phyloP scores from a whole-genome alignment of 2,329 filamentous ascomycete species.

The Penicillium freii region DNA sequence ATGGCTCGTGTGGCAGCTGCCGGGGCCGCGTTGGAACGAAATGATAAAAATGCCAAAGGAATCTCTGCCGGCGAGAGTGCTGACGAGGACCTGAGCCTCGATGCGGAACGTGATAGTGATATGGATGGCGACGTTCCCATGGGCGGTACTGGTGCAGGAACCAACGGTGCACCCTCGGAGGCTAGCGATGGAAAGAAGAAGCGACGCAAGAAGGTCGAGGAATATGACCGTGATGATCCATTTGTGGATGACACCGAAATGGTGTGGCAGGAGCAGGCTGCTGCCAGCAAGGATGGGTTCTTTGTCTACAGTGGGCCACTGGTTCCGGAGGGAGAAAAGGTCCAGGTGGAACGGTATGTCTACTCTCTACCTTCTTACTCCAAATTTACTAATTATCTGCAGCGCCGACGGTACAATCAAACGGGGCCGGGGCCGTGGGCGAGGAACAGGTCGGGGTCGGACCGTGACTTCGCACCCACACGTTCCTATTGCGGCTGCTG shows the following conservation, averaged over 20 bases:
- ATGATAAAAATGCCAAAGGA: slow-evolving; percentile 65
- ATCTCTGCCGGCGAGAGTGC: slow-evolving; percentile 71
- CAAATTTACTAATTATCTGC: slow-evolving; percentile 30
- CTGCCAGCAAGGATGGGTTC: slow-evolving; percentile 92
- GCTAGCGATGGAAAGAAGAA: slow-evolving; percentile 71
- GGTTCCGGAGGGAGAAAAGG: slow-evolving; percentile 80
- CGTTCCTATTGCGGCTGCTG: slow-evolving; percentile 72
- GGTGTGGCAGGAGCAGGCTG: slow-evolving; percentile 92
- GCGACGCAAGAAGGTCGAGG: slow-evolving; percentile 64
- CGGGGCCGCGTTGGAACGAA: slow-evolving; percentile 78
- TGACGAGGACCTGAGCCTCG: slow-evolving; percentile 78
- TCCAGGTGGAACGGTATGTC: slow-evolving; percentile 60
- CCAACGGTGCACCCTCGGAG: slow-evolving; percentile 53
- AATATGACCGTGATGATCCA: slow-evolving; percentile 66
- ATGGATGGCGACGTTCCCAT: slow-evolving; percentile 49
- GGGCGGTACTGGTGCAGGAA: slow-evolving; percentile 44
- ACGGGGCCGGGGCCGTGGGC: slow-evolving; percentile 56
- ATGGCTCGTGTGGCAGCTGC: slow-evolving; percentile 85
- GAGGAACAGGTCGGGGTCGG: slow-evolving; percentile 48
- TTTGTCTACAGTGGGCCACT: slow-evolving; percentile 96
- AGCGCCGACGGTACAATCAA: slow-evolving; percentile 73
- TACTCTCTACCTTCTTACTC: slow-evolving; percentile 28
- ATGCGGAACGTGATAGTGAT: slow-evolving; percentile 70
- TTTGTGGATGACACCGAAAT: slow-evolving; percentile 89
- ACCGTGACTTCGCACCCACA: slow-evolving; percentile 69